Conservation (phyloP, 1,284 basidiomycete genomes). For the Butyriboletus appendiculatus region DNA sequence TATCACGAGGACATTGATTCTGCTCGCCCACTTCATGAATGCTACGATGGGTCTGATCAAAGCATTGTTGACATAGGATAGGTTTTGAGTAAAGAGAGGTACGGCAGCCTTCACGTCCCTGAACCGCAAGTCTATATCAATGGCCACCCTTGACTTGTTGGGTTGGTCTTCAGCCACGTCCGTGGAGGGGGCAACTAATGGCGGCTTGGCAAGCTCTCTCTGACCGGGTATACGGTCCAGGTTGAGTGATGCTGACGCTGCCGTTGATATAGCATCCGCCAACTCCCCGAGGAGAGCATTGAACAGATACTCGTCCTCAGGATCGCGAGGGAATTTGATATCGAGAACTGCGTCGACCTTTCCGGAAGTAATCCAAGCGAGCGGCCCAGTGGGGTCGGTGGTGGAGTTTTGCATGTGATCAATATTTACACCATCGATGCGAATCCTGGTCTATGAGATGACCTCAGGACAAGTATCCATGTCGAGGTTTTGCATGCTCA, state of each 20-base stretch:
- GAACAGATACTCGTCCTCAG: conserved; percentile 74
- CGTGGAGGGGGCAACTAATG: conserved; percentile 72
- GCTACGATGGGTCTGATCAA: conserved; percentile 96
- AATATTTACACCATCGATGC: conserved; percentile 96
- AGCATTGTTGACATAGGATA: conserved; percentile 95
- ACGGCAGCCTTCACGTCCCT: conserved; percentile 96
- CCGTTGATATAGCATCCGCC: conserved; percentile 74
- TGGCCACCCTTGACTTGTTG: conserved; percentile 59
- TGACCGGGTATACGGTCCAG: conserved; percentile 85
- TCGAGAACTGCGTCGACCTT: conserved; percentile 97
- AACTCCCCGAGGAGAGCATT: conserved; percentile 92
- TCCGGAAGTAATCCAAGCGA: conserved; percentile 96
- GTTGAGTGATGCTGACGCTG: conserved; percentile 51
- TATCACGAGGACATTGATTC: neutral
- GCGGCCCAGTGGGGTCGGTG: conserved; percentile 76
- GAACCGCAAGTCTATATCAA: conserved; percentile 96
- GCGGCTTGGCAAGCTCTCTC: conserved; percentile 83
- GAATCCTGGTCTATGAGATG: conserved; percentile 76
- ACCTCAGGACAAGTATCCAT: conserved; percentile 5
- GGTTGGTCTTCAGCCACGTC: conserved; percentile 38
- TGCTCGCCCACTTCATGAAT: conserved; percentile 88
- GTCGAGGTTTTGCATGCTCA: conserved; percentile 38
- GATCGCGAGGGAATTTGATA: conserved; percentile 93
- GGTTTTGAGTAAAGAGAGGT: conserved; percentile 83
- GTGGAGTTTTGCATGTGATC: conserved; percentile 93